These are phyloP conservation scores for Kregervanrija pseudodelftensis DNA, from an alignment of 805 yeast species.

Conservation along the genomic window DNA sequence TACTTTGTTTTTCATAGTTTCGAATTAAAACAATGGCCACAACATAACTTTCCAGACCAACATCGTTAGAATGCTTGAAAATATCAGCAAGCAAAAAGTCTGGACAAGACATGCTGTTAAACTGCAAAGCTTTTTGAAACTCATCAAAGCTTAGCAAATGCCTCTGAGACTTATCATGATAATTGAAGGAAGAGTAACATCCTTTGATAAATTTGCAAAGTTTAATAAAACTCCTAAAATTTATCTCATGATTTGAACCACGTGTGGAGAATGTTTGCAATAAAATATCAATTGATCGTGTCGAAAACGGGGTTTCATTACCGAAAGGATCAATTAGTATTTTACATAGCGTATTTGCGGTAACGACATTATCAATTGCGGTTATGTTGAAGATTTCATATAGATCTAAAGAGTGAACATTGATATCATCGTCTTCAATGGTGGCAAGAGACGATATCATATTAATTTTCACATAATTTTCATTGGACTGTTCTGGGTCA, in stretches of 20 bases:
- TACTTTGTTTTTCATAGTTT: slow-evolving; percentile 10
- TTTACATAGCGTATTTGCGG: slow-evolving; percentile 10
- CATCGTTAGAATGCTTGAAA: slow-evolving; percentile 14
- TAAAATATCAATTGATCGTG: slow-evolving; percentile 14
- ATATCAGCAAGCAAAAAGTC: slow-evolving; percentile 15
- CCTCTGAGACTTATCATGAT: slow-evolving; percentile 16
- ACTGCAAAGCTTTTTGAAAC: slow-evolving; percentile 20
- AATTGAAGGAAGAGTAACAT: slow-evolving; percentile 24
- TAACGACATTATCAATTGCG: slow-evolving; percentile 12
- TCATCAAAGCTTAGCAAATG: slow-evolving; percentile 22
- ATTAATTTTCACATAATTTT: no score
- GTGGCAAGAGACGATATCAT: no score
- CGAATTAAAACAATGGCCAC: slow-evolving; percentile 23
- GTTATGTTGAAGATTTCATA: slow-evolving; percentile 13
- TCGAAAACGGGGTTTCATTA: slow-evolving; percentile 11
- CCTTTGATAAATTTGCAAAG: slow-evolving; percentile 25
- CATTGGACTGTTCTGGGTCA: no score
- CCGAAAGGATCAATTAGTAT: slow-evolving; percentile 20
- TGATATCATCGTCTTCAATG: slow-evolving; percentile 12
- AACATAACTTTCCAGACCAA: slow-evolving; percentile 23
- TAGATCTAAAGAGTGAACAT: slow-evolving; percentile 18
- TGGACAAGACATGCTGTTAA: slow-evolving; percentile 20
- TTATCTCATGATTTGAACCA: slow-evolving; percentile 10
- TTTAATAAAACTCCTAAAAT: slow-evolving; percentile 23
- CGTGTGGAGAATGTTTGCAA: slow-evolving; percentile 15